Base-by-base conservation (phyloP, 208 protist genomes). In the Phytomonas francai region DNA sequence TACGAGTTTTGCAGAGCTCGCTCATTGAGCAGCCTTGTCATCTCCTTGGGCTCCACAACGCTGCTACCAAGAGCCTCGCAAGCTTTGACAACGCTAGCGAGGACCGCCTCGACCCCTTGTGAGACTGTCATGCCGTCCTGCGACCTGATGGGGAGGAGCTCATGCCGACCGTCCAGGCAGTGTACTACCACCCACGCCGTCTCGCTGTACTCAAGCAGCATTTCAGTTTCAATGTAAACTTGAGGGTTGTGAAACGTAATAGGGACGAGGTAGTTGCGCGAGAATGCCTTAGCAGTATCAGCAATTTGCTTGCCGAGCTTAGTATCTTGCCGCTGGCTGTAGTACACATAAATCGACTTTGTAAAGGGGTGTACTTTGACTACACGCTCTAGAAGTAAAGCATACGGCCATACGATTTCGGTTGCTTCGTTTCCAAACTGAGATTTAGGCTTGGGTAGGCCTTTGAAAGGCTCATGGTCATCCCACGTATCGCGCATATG, bases 171-270 rank as follows among this genome's bases (percentile, higher is more conserved):
- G 61, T 96, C 91, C 16, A 96, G 83, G 65, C 85, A 84, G 68
- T 96, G 76, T 39, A 96, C 70, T 0, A 96, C 88, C 2, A 96
- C 72, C 85, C 88, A 96, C 51, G 91, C 88, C 9, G 87, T 93
- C 65, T 96, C 91, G 73, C 79, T 88, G 76, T 94, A 94, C 76
- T 96, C 91, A 11, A 96, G 79, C 65, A 96, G 77, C 85, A 96
- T 92, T 78, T 96, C 88, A 67, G 91, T 74, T 77, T 96, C 91
- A 49, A 92, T 79, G 68, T 96, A 96, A 36, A 93, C 88, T 22
- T 96, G 91, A n/a, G 88, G 83, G 84, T 96, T 96, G 77, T 96
- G 91, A 60, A 96, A 96, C 12, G 88, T 94, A 65, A 96, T 93
- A 33, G 91, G 91, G 30, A 94, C 81, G 16, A 96, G 76, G 67